A percentile compares a stretch with the other conserved stretches of the same genome.
phyloP scores from a whole-genome alignment of 2,329 filamentous ascomycete genomes.

The Calonectria hawksworthii region DNA sequence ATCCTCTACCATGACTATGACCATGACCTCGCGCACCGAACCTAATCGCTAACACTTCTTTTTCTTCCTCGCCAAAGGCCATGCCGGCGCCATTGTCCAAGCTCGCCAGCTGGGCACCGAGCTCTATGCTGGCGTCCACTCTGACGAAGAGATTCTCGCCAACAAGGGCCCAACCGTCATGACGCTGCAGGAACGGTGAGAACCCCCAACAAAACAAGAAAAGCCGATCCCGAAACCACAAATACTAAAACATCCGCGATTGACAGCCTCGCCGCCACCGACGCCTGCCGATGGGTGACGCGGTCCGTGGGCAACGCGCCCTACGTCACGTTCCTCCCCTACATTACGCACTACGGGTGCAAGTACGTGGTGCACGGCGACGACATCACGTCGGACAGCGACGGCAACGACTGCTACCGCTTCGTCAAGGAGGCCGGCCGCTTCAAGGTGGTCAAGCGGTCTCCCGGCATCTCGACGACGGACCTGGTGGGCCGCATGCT shows the following conservation, averaged over 20 bases:
- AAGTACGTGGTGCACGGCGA: slow-evolving; percentile 96
- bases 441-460: slow-evolving; percentile 97
- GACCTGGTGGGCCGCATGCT: slow-evolving; percentile 99
- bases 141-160: slow-evolving; percentile 93
- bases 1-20: fast-evolving
- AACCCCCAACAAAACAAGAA: slow-evolving; percentile 7
- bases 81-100: slow-evolving; percentile 97
- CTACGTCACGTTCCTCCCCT: slow-evolving; percentile 93
- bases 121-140: slow-evolving; percentile 93
- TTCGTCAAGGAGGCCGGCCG: slow-evolving; percentile 95
- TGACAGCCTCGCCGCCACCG: slow-evolving; percentile 83
- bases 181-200: slow-evolving; percentile 87
- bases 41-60: neutral
- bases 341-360: slow-evolving; percentile 97
- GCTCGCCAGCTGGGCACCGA: slow-evolving; percentile 91
- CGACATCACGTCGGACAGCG: slow-evolving; percentile 95
- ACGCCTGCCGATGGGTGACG: slow-evolving; percentile 96
- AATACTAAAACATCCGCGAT: slow-evolving; percentile 22
- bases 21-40: neutral
- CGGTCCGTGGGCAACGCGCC: slow-evolving; percentile 86
- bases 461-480: slow-evolving; percentile 95
- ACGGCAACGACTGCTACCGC: slow-evolving; percentile 96
- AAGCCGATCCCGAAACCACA: too few relatives aligned
- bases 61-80: slow-evolving; percentile 67
- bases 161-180: slow-evolving; percentile 99